These are phyloP conservation scores for Lablab purpureus DNA, from an alignment of 306 rosid genomes.

Conservation along the genomic window DNA sequence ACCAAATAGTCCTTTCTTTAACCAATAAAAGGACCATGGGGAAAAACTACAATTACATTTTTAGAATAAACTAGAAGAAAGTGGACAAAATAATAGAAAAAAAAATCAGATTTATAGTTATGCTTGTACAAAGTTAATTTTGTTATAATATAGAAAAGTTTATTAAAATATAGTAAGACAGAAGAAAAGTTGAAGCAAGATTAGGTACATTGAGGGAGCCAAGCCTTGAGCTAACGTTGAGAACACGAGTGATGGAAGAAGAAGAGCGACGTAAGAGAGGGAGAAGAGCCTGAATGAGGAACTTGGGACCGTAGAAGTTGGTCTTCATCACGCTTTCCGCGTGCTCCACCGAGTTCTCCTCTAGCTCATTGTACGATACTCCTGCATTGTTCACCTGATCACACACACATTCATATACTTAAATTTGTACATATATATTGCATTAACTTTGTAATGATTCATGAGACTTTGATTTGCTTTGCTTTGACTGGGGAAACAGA, in stretches of 20 bases:
- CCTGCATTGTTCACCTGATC: conserved; percentile 87
- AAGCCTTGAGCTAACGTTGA: conserved; percentile 87
- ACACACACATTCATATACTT: too few species aligned
- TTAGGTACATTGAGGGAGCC: conserved; percentile 70
- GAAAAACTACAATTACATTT: too few species aligned
- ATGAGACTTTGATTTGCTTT: neutral
- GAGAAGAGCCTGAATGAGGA: conserved; percentile 65
- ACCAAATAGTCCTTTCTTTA: too few species aligned
- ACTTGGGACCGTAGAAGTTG: conserved; percentile 77
- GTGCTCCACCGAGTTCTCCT: conserved; percentile 70
- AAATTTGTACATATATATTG: too few species aligned
- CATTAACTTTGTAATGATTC: too few species aligned
- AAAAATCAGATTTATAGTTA: too few species aligned
- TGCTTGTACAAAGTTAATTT: too few species aligned
- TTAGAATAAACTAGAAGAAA: too few species aligned
- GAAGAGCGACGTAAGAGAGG: conserved; percentile 70
- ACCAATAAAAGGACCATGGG: too few species aligned
- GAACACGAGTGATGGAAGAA: conserved; percentile 59
- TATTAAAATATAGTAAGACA: too few species aligned
- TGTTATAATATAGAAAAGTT: too few species aligned
- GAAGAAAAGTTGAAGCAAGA: neutral
- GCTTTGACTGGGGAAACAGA: neutral
- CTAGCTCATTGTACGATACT: conserved; percentile 72
- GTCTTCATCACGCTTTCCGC: conserved; percentile 77
- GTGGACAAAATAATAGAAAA: too few species aligned